Base-by-base conservation (phyloP, 164 flowering plant genomes). In the Akebia trifoliata region DNA sequence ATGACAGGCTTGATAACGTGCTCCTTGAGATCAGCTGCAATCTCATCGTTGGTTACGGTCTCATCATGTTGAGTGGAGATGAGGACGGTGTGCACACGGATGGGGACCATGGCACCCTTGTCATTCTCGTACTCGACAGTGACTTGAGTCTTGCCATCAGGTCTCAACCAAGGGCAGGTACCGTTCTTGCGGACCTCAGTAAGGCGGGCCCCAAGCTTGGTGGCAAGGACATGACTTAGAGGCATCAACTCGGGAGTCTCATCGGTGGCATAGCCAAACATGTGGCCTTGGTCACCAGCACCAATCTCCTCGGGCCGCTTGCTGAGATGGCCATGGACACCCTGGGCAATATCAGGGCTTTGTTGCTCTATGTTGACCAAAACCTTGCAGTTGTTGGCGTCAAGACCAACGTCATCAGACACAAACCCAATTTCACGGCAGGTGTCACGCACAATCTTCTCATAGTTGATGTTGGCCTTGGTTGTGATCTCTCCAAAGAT, bases 261-360 rank as follows among this genome's bases (percentile, higher is more conserved):
- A 63, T 86, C 93, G 14, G 93, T 86, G 54, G 93, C 93, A 67
- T 86, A 86, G 6, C 94, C 93, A 63, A 86, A 86, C 92, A 85
- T 85, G 69, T 83, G 88, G 15, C 92, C 92, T 53, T 85, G 92
- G 59, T 85, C 93, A 68, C 93, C 93, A 28, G 93, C 93, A 59
- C 93, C 93, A 45, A 86, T 80, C 11, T 86, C 93, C 66, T 86
- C 93, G 2, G 93, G 93, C 45, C 89, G 78, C 78, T 83, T 86
- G 30, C 89, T 86, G 59, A 85, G 75, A 60, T 85, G 93, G 30
- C 93, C 93, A n/a, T 85, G 93, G 32, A 85, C 93, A 63, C 93
- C 93, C 71, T 83, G 92, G 18, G 92, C 92, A 68, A 85, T 85
- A 69, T 85, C 92, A 32, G 91, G 92, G 65, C 88, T 82, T 70